phyloP scores from a whole-genome alignment of 78 protist species.

The Emiliania huxleyi region DNA sequence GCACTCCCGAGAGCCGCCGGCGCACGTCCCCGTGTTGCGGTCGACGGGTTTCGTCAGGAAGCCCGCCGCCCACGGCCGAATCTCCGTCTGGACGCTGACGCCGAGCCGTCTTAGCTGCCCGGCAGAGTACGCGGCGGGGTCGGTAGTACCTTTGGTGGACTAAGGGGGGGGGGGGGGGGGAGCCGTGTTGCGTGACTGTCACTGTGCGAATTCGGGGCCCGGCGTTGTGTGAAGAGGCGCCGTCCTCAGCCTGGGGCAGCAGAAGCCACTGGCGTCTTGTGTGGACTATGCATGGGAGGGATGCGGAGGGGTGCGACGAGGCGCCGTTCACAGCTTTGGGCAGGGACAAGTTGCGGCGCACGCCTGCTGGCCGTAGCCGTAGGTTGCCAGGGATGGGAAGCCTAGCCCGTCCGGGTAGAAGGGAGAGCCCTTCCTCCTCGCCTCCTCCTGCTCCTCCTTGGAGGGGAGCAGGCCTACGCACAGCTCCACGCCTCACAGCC shows the following conservation, averaged over 20 bases:
- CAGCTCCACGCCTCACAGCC: too few relatives aligned
- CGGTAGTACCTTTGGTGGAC: neutral
- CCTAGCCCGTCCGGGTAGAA: neutral
- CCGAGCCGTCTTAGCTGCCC: neutral
- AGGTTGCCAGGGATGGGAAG: neutral
- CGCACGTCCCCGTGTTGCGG: neutral
- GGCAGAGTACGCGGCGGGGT: neutral
- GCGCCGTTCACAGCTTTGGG: too few relatives aligned
- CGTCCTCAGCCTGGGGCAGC: too few relatives aligned
- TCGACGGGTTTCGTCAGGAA: neutral
- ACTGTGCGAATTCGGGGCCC: too few relatives aligned
- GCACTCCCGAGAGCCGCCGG: too few relatives aligned
- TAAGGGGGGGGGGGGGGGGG: too few relatives aligned
- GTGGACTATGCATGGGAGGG: too few relatives aligned
- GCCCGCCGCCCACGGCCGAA: constrained; percentile 18
- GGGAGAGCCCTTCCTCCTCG: neutral
- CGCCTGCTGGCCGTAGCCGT: constrained; percentile 1
- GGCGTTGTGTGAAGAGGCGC: too few relatives aligned
- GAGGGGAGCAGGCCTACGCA: neutral
- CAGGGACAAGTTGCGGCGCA: too few relatives aligned
- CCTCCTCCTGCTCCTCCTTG: neutral
- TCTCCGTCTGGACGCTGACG: neutral
- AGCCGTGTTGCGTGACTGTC: too few relatives aligned
- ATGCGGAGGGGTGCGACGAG: too few relatives aligned
- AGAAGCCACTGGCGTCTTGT: too few relatives aligned